A percentile compares a stretch with the other conserved stretches of the same genome.
phyloP scores from a whole-genome alignment of 306 rosid species.

The Malus sieversii region DNA sequence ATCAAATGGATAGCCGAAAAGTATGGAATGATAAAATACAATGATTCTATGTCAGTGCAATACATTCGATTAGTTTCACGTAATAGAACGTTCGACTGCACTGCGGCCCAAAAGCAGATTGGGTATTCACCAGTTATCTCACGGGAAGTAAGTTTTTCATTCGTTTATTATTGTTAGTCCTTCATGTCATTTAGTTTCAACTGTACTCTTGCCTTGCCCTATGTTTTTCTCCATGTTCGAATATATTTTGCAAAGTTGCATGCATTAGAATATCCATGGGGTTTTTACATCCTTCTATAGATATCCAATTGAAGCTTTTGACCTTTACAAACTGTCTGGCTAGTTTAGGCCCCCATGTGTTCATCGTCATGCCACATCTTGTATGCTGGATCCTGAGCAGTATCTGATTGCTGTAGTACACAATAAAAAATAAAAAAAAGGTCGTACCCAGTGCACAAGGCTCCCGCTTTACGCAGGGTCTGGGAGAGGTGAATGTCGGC shows the following conservation, averaged over 20 bases:
- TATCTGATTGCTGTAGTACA: background rate
- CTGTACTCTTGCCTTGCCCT: background rate
- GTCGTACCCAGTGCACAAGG: too few relatives aligned
- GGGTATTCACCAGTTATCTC: constrained; percentile 71
- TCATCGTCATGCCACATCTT: background rate
- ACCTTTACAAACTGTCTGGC: background rate
- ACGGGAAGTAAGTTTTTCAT: constrained; percentile 41
- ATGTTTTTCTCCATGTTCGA: background rate
- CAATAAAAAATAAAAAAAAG: too few relatives aligned
- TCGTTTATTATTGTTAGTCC: background rate
- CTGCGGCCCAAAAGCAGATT: constrained; percentile 55
- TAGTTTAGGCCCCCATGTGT: background rate
- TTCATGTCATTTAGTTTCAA: background rate
- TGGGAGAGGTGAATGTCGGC: too few relatives aligned
- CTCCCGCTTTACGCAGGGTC: too few relatives aligned
- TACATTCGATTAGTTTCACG: constrained; percentile 51
- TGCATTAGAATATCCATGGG: too few relatives aligned
- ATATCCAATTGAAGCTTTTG: background rate
- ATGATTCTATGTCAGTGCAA: constrained; percentile 41
- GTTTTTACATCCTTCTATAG: background rate
- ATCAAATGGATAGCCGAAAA: constrained; percentile 48
- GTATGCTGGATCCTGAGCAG: background rate
- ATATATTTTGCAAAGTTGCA: too few relatives aligned
- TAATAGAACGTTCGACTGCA: constrained; percentile 57
- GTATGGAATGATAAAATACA: constrained; percentile 35